These are phyloP conservation scores for Lasiodiplodia hormozganensis DNA, from an alignment of 2,329 filamentous ascomycete genomes.

Conservation along the genomic window DNA sequence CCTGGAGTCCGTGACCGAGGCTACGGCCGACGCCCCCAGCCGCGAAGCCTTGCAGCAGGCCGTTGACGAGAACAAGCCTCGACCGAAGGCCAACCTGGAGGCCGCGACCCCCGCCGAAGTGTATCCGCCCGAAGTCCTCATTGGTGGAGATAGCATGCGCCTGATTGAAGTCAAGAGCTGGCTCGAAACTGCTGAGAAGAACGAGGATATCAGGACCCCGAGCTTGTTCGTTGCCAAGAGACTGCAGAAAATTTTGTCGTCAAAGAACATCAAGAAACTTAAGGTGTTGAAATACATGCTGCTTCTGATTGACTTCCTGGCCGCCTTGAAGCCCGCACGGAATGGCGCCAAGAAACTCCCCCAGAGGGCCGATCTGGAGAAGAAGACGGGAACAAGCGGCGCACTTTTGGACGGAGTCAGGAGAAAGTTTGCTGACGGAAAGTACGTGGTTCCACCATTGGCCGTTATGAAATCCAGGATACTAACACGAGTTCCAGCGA, in stretches of 20 bases:
- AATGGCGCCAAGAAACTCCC: conserved; percentile 59
- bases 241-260: conserved; percentile 63
- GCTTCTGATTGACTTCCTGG: conserved; percentile 57
- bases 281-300: conserved; percentile 58
- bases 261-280: conserved; percentile 55
- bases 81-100: conserved; percentile 72
- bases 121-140: conserved; percentile 70
- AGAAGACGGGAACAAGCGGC: conserved; percentile 65
- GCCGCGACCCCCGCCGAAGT: conserved; percentile 74
- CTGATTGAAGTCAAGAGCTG: conserved; percentile 75
- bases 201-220: conserved; percentile 62
- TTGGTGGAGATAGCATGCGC: conserved; percentile 72
- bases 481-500: conserved; percentile 44
- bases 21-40: conserved; percentile 71
- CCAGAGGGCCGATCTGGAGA: conserved; percentile 66
- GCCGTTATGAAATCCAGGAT: conserved; percentile 27
- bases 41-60: conserved; percentile 69
- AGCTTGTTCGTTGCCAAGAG: conserved; percentile 72
- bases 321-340: conserved; percentile 44
- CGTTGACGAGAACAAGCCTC: conserved; percentile 73
- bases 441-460: conserved; percentile 40
- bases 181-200: conserved; percentile 69
- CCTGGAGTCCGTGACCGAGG: conserved; percentile 67
- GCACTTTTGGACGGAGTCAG: conserved; percentile 71
- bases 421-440: conserved; percentile 70